These are phyloP conservation scores for Dictyostelium discoideum DNA, from an alignment of 78 protist genomes.

Conservation along the genomic window DNA sequence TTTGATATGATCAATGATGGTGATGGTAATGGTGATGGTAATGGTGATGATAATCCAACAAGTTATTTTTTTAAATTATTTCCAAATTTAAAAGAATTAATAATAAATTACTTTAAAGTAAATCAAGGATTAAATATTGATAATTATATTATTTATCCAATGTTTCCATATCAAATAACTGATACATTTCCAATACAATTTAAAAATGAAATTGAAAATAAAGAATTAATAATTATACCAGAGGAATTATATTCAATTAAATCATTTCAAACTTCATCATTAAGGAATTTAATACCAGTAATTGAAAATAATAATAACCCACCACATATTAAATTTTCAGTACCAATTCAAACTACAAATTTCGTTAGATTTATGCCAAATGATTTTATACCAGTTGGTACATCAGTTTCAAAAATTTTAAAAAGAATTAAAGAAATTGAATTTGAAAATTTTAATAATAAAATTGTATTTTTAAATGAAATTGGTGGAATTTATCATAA, in stretches of 20 bases:
- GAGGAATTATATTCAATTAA: not conserved
- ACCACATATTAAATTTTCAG: constrained; percentile 39
- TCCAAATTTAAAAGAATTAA: not conserved
- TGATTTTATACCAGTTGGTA: constrained; percentile 8
- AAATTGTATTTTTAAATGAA: constrained; percentile 6
- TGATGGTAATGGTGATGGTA: no score
- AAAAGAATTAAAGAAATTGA: not conserved
- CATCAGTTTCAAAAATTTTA: constrained; percentile 11
- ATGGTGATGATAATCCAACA: not conserved
- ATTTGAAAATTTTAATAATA: not conserved
- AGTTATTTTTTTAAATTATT: constrained; percentile 4
- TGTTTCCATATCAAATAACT: constrained; percentile 21
- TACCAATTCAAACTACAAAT: constrained; percentile 38
- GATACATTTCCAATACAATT: constrained; percentile 20
- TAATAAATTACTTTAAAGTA: not conserved
- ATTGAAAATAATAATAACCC: not conserved
- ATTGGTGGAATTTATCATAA: constrained; percentile 33
- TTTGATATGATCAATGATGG: not conserved
- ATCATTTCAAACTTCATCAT: constrained; percentile 20
- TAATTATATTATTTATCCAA: constrained; percentile 27
- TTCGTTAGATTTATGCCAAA: constrained; percentile 40
- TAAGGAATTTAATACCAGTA: constrained; percentile 22
- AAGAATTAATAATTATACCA: not conserved
- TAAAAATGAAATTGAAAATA: constrained; percentile 1
- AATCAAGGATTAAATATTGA: not conserved